Evolutionary conservation across 2,329 filamentous ascomycete species (phyloP), one percentile per base, ranked within the genome.

Genomic region (Trichoderma sp.): DNA sequence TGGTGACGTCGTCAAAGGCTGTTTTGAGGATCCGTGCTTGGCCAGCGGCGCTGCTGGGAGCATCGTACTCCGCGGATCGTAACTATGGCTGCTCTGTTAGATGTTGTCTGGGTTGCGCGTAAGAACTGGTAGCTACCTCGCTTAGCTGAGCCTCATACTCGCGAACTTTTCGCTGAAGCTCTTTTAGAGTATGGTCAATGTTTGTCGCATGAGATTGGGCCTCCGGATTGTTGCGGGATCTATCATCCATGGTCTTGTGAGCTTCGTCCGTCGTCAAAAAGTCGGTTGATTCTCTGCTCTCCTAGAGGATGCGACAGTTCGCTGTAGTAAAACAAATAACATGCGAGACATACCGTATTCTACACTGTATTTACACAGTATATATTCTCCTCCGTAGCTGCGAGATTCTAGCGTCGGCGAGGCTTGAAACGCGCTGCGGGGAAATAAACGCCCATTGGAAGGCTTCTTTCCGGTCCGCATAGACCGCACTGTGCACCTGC

Each of bases 131-230:
- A n/a, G 73, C 58, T 73, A 87, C 86, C 77, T 81, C 82, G 68
- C 81, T 77, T 21, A 89, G 77, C 64, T 83, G 79, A 64, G 78
- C 77, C 74, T 88, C 84, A 71, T 87, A 84, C 74, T 89, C 84
- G 68, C 81, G 80, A 35, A 90, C 83, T 73, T 83, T 83, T 19
- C 79, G 81, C 76, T 91, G 88, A 1, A 95, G 86, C 75, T 91
- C 89, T 71, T 84, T 85, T 56, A 94, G 75, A 2, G 92, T 93
- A 66, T 87, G 85, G 69, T 92, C 87, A 56, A 95, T 81, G 74
- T 85, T 87, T 53, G 83, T 71, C n/a, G 75, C 75, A 71, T 81
- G 78, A 29, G 73, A 68, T 59, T 77, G 74, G 4, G 73, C 73
- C 62, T 76, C 75, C 21, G 74, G 72, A 24, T 19, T 64, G 69